A percentile compares a stretch with the other conserved stretches of the same genome.
phyloP scores from a whole-genome alignment of 2,329 filamentous ascomycete species.

The Aspergillus floridensis region DNA sequence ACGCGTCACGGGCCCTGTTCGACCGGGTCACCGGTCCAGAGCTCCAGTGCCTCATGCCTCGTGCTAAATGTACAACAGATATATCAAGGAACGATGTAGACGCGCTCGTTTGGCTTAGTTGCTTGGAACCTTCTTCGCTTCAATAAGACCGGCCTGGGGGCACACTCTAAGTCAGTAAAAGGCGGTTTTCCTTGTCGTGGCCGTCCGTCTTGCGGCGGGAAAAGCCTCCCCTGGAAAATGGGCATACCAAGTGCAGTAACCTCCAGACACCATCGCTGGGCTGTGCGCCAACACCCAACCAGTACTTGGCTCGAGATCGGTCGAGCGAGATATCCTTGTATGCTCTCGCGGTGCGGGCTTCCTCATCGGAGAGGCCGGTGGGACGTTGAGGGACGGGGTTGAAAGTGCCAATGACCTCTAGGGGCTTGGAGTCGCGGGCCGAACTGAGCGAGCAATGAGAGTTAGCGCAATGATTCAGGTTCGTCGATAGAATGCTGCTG shows the following conservation, averaged over 20 bases:
- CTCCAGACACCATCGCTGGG: constrained; percentile 88
- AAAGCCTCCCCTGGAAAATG: background rate
- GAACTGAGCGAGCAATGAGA: constrained; percentile 55
- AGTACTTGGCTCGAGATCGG: constrained; percentile 77
- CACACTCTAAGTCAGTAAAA: background rate
- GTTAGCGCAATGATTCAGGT: constrained; percentile 6
- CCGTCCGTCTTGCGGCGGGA: background rate
- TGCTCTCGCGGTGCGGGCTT: constrained; percentile 56
- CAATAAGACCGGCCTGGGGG: background rate
- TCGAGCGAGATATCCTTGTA: constrained; percentile 94
- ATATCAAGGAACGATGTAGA: background rate
- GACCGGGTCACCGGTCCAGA: background rate
- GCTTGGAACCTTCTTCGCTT: background rate
- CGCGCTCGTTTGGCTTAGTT: background rate
- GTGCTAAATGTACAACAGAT: constrained; percentile 1
- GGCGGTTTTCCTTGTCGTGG: background rate
- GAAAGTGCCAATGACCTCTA: constrained; percentile 82
- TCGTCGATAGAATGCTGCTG: background rate
- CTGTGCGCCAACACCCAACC: constrained; percentile 95
- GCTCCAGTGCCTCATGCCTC: background rate
- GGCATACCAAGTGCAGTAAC: constrained; percentile 72
- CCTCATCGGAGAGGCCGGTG: constrained; percentile 48
- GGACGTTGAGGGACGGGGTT: constrained; percentile 58
- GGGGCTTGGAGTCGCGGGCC: constrained; percentile 79
- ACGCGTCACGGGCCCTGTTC: background rate